Base-by-base conservation (phyloP, 345 rosid genomes). In the Theobroma cacao region DNA sequence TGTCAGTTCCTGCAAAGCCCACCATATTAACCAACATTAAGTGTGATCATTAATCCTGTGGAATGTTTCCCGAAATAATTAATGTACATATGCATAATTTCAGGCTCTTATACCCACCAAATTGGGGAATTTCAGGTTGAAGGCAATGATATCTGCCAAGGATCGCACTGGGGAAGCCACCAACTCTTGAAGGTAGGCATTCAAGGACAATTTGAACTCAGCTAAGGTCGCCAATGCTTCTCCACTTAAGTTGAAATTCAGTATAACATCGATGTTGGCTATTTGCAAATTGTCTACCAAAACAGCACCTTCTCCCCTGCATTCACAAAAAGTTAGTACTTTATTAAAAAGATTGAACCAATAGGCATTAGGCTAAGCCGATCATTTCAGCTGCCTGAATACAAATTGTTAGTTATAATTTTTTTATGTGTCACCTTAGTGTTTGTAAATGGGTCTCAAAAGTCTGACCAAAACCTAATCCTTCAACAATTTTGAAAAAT, bases 71-170 rank as follows among this genome's bases (percentile, higher is more conserved):
- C 7, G 20, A 20, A 17, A 40, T 31, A 4, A 45, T 33, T 7
- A 67, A 3, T 20, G 3, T 12, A 15, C 13, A 20, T 34, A 9
- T 8, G 20, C 33, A 50, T 64, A 47, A 34, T 33, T 66, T n/a
- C 22, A 40, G 38, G 79, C 36, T 31, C 28, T 52, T n/a, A 13
- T 59, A 70, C 80, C 70, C 41, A 85, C 95, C 89, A 84, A 20
- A 9, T 87, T 79, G 12, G 86, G 33, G 59, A 84, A 83, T 62
- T 87, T 81, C 1, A 80, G 36, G 79, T 92, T 89, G 85, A 80
- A 89, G 3, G 87, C 85, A 48, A 92, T 90, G 56, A 86, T 80
- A n/a, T 90, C 92, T 12, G 88, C 88, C 60, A 93, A 79, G 60
- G 90, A 84, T 62, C 90, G 77, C 22, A 90, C 94, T 0, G 88